These are phyloP conservation scores for Chalciporus piperatus DNA, from an alignment of 768 basidiomycete species.

Conservation along the genomic window DNA sequence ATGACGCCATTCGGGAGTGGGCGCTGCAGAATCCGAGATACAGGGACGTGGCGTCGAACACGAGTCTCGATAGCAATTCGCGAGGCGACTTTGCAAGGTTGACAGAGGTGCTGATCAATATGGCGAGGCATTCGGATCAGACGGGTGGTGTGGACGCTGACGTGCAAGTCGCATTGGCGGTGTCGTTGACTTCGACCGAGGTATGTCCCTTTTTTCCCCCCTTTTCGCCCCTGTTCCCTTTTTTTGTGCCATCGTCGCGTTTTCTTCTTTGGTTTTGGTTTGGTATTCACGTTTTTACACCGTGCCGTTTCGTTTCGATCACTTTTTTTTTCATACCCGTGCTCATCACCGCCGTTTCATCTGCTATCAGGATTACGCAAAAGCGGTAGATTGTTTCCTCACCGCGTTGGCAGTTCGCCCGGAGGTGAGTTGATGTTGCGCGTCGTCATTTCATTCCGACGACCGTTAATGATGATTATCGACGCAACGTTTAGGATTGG, in stretches of 20 bases:
- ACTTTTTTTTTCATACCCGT: neutral
- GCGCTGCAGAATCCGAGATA: conserved; percentile 58
- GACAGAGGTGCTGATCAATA: conserved; percentile 74
- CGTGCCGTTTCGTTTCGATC: neutral
- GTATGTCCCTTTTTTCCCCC: conserved; percentile 37
- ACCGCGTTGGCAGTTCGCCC: conserved; percentile 86
- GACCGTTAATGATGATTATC: neutral
- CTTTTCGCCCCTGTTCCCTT: neutral
- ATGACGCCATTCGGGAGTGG: conserved; percentile 85
- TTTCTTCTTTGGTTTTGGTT: neutral
- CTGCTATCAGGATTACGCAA: conserved; percentile 70
- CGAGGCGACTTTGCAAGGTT: conserved; percentile 44
- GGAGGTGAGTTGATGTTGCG: conserved; percentile 50
- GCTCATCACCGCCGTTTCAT: neutral
- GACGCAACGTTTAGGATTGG: conserved; percentile 66
- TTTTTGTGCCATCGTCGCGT: neutral
- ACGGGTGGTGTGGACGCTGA: conserved; percentile 81
- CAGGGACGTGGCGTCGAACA: conserved; percentile 40
- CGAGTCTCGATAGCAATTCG: conserved; percentile 27
- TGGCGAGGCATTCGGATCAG: conserved; percentile 59
- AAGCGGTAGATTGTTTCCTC: conserved; percentile 92
- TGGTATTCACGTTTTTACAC: neutral
- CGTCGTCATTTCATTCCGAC: no score
- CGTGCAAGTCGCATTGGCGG: conserved; percentile 91
- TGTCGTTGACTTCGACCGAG: conserved; percentile 90